A percentile compares a stretch with the other conserved stretches of the same genome.
Conservation (phyloP, 805 yeast species). For the Metschnikowia borealis region DNA sequence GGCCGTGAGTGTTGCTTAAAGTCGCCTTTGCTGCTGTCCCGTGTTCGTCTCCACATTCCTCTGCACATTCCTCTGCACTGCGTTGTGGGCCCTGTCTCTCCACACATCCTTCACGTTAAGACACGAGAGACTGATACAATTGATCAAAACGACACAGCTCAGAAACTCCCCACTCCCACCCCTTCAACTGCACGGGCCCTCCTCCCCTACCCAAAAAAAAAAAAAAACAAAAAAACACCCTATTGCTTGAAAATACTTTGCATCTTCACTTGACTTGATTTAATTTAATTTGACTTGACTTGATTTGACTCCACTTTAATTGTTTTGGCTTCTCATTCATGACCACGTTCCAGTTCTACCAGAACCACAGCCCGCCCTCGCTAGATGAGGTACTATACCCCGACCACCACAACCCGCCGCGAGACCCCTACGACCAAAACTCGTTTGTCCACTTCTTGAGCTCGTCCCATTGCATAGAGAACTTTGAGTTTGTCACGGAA, state of each 20-base stretch:
- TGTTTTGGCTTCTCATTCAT: neutral
- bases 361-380: constrained; percentile 15
- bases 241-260: no score
- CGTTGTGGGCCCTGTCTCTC: neutral
- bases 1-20: neutral
- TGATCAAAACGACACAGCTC: no score
- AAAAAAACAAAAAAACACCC: no score
- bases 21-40: neutral
- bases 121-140: no score
- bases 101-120: neutral
- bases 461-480: constrained; percentile 34
- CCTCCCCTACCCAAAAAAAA: neutral
- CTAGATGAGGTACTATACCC: constrained; percentile 19
- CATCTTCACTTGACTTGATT: no score
- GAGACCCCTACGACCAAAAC: constrained; percentile 17
- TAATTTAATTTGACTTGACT: no score
- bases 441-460: constrained; percentile 26
- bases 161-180: no score
- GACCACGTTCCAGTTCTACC: constrained; percentile 13
- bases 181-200: no score
- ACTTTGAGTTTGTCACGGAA: constrained; percentile 31
- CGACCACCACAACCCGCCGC: constrained; percentile 5
- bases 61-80: constrained; percentile 1
- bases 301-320: no score
- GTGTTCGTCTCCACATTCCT: no score